phyloP scores from a whole-genome alignment of 2,329 filamentous ascomycete genomes.

The Orbilia javanica region DNA sequence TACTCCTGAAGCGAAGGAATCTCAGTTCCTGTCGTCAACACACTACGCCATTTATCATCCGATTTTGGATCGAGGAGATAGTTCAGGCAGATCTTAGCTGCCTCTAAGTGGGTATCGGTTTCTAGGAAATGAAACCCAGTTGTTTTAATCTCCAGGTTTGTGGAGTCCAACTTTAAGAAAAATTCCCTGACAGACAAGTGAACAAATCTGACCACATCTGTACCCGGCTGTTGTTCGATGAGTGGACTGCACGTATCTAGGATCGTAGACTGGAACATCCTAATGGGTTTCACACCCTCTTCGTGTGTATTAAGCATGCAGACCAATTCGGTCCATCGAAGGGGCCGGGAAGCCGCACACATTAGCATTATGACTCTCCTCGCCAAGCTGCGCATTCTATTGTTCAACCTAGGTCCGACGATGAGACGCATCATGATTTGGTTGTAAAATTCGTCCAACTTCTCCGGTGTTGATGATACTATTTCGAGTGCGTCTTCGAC shows the following conservation, averaged over 20 bases:
- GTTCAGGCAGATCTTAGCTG: conserved; percentile 29
- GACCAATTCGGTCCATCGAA: conserved; percentile 31
- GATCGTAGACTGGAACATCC: conserved; percentile 19
- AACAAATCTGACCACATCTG: conserved; percentile 29
- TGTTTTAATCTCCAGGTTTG: neutral
- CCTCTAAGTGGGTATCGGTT: conserved; percentile 24
- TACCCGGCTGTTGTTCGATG: conserved; percentile 25
- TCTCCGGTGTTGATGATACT: conserved; percentile 14
- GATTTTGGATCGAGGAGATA: conserved; percentile 31
- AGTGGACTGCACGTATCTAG: conserved; percentile 31
- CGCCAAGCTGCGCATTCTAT: conserved; percentile 4
- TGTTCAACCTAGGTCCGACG: neutral
- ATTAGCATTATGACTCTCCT: conserved; percentile 33
- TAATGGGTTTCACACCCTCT: neutral
- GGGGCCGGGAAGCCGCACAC: conserved; percentile 35
- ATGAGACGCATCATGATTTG: conserved; percentile 19
- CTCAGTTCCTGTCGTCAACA: neutral
- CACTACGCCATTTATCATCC: neutral
- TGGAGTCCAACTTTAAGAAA: conserved; percentile 27
- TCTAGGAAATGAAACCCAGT: conserved; percentile 24
- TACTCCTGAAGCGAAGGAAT: conserved; percentile 18
- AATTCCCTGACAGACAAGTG: conserved; percentile 38
- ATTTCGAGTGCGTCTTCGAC: conserved; percentile 30
- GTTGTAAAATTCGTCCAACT: conserved; percentile 22
- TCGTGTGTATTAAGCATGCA: conserved; percentile 34